A percentile compares a stretch with the other conserved stretches of the same genome.
Evolutionary conservation across 2,329 filamentous ascomycete genomes (phyloP).

Genomic region (Pyrenophora tritici-repentis): DNA sequence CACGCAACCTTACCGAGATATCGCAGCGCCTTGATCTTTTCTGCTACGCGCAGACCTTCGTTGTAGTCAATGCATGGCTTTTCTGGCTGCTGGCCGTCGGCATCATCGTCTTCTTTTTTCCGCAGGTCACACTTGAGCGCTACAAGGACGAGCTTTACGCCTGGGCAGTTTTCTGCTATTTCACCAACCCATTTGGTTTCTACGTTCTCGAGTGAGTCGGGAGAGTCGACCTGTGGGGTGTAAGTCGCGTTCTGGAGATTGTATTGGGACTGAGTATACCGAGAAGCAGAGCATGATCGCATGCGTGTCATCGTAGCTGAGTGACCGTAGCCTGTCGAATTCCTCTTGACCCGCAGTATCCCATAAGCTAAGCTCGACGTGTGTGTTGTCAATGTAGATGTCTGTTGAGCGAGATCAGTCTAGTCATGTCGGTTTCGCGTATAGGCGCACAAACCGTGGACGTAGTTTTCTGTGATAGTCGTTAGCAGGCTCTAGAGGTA

Average conservation of each 20-base stretch:
- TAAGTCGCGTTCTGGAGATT: constrained; percentile 5
- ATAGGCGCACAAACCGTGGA: constrained; percentile 71
- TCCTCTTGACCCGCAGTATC: constrained; percentile 98
- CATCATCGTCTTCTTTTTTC: constrained; percentile 69
- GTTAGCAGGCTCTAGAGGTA: constrained; percentile 26
- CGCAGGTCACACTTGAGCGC: constrained; percentile 96
- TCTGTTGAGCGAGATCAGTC: constrained; percentile 59
- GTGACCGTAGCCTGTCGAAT: constrained; percentile 92
- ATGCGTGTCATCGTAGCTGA: constrained; percentile 98
- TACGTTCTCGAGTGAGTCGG: constrained; percentile 96
- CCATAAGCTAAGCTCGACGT: constrained; percentile 97
- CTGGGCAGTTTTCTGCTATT: constrained; percentile 96
- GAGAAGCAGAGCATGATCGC: constrained; percentile 99
- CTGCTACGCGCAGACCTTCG: constrained; percentile 86
- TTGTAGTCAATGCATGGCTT: constrained; percentile 83
- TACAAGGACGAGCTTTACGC: constrained; percentile 91
- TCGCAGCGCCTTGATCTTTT: constrained; percentile 87
- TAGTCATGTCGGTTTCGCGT: not conserved
- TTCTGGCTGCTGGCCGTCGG: constrained; percentile 50
- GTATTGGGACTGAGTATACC: constrained; percentile 23
- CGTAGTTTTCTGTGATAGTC: constrained; percentile 77
- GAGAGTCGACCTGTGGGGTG: constrained; percentile 73
- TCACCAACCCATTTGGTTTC: constrained; percentile 98
- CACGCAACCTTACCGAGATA: constrained; percentile 69
- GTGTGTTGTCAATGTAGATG: constrained; percentile 96